Base-by-base conservation (phyloP, 75 land plant species). In the Sequoia sempervirens region DNA sequence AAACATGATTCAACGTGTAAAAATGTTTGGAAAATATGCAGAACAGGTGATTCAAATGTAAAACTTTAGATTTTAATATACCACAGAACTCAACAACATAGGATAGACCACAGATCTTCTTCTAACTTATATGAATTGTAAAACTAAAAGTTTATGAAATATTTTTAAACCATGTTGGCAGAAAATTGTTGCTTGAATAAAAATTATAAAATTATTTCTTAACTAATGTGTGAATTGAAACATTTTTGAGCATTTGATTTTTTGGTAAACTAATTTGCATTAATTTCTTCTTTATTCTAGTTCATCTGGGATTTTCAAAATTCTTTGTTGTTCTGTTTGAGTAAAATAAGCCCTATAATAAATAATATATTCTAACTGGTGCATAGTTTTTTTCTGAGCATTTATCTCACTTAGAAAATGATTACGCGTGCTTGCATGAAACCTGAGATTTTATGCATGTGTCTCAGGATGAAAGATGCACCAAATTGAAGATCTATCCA, bases 401-500 rank as follows among this genome's bases (percentile, higher is more conserved):
- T 76, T 76, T 8, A 6, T 10, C 26, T 38, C 20, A 75, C 78
- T 38, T 75, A 1, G 6, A 45, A 78, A 78, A 45, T 43, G 80
- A 13, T 23, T 78, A 12, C 11, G 34, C 6, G 20, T 45, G 23
- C 9, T 78, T 78, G 50, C 50, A 78, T 45, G 46, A 37, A 40
- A 18, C 50, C 50, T 78, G 47, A 78, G 10, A 45, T 45, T n/a
- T 75, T 66, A 14, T 43, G 50, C 26, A 8, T 78, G 40, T 78
- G 80, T 15, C 50, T 38, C 90, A 97, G 99, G 99, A 97, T 94
- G 99, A 97, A 84, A 89, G 99, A 72, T 97, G 99, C 89, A 91
- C 98, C 47, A 97, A 97, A 84, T 88, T 97, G 85, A 97, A 96
- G 81, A 92, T 97, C 40, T 97, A 97, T 86, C 98, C 98, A 56